Conservation (phyloP, 1,284 basidiomycete genomes). For the Leccinum pachyderme region DNA sequence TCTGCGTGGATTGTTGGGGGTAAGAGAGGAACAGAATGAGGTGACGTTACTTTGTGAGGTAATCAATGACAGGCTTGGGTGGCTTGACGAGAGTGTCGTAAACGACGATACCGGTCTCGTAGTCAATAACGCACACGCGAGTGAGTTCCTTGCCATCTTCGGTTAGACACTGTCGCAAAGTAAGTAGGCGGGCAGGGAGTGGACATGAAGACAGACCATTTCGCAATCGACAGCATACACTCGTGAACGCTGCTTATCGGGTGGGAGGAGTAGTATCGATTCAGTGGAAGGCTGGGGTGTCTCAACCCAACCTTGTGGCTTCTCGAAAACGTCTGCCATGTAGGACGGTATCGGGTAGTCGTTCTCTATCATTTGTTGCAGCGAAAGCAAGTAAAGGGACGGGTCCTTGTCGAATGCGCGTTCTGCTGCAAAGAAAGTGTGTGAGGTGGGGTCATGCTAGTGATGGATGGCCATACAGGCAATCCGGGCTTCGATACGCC, state of each 20-base stretch:
- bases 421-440: constrained; percentile 46
- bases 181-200: constrained; percentile 5
- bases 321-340: constrained; percentile 66
- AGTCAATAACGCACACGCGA: constrained; percentile 81
- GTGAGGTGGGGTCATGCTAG: constrained; percentile 6
- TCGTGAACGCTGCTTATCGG: constrained; percentile 36
- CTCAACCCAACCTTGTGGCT: constrained; percentile 68
- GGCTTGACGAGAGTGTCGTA: constrained; percentile 90
- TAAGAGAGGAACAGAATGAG: not conserved
- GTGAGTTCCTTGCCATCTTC: constrained; percentile 87
- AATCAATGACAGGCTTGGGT: constrained; percentile 76
- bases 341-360: constrained; percentile 86
- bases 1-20: constrained; percentile 36
- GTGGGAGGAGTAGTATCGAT: constrained; percentile 27
- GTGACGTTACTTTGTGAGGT: constrained; percentile 73
- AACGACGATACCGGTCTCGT: constrained; percentile 62
- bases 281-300: constrained; percentile 54
- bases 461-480: constrained; percentile 42
- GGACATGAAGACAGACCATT: constrained; percentile 61
- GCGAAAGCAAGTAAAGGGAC: constrained; percentile 67
- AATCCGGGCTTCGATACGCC: constrained; percentile 52
- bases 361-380: constrained; percentile 87
- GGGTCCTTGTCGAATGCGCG: constrained; percentile 59
- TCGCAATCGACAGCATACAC: constrained; percentile 87
- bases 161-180: constrained; percentile 64